phyloP scores from a whole-genome alignment of 352 stramenopile genomes.

The Pythium grandisporangium region DNA sequence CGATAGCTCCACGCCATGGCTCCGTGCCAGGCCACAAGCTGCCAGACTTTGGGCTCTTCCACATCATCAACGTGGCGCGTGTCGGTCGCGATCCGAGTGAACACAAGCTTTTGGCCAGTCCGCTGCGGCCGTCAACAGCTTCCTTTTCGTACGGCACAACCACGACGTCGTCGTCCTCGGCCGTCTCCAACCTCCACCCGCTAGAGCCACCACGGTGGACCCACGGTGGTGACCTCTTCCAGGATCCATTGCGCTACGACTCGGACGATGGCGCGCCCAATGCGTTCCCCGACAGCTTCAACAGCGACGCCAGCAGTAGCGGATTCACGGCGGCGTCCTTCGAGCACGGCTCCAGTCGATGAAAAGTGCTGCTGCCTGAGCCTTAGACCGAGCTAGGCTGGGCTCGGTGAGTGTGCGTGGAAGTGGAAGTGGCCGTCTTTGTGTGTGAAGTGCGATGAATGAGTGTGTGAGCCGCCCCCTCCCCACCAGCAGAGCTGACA shows the following conservation, averaged over 20 bases:
- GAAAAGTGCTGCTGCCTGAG: too few relatives aligned
- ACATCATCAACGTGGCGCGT: constrained; percentile 87
- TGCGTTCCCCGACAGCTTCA: constrained; percentile 55
- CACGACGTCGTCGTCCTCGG: constrained; percentile 20
- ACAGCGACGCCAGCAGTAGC: constrained; percentile 47
- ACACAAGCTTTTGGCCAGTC: constrained; percentile 53
- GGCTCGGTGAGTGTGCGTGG: too few relatives aligned
- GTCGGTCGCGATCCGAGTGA: constrained; percentile 16
- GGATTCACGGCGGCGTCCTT: constrained; percentile 12
- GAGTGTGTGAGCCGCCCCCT: too few relatives aligned
- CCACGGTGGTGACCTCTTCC: constrained; percentile 72
- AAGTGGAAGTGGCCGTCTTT: too few relatives aligned
- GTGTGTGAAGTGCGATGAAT: too few relatives aligned
- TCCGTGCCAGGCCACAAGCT: constrained; percentile 44
- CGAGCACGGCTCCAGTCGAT: constrained; percentile 14
- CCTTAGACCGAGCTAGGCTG: too few relatives aligned
- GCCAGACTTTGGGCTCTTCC: constrained; percentile 80
- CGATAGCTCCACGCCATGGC: constrained; percentile 52
- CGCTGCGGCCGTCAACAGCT: constrained; percentile 37
- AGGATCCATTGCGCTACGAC: constrained; percentile 76
- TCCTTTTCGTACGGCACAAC: constrained; percentile 47
- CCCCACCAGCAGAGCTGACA: too few relatives aligned
- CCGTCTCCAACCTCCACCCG: too few relatives aligned
- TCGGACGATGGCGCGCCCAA: constrained; percentile 67
- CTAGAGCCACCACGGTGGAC: constrained; percentile 52